Evolutionary conservation across 306 rosid species (phyloP).

Genomic region (Fagus crenata): DNA sequence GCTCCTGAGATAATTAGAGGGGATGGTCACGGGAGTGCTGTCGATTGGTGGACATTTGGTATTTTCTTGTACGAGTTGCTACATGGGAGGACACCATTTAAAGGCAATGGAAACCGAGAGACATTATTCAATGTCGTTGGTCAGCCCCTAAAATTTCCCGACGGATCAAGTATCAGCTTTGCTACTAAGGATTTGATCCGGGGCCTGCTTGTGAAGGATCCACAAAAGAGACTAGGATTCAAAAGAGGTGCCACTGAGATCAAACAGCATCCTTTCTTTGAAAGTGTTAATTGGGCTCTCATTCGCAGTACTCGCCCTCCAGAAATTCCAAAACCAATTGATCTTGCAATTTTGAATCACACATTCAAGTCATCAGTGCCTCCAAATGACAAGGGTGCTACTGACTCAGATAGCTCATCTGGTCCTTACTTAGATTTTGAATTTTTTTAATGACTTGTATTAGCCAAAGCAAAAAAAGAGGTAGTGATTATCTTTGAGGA

Average conservation of each 20-base stretch:
- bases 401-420: constrained; percentile 46
- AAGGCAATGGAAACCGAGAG: constrained; percentile 59
- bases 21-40: constrained; percentile 70
- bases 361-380: constrained; percentile 33
- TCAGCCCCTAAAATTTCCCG: constrained; percentile 48
- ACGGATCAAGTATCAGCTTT: constrained; percentile 42
- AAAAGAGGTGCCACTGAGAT: constrained; percentile 60
- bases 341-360: constrained; percentile 34
- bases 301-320: constrained; percentile 55
- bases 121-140: constrained; percentile 58
- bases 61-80: constrained; percentile 56
- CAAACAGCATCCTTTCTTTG: constrained; percentile 61
- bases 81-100: constrained; percentile 55
- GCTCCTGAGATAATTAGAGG: constrained; percentile 69
- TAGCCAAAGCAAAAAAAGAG: constrained; percentile 1
- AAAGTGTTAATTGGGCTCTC: constrained; percentile 61
- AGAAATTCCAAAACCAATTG: constrained; percentile 55
- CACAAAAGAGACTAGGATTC: constrained; percentile 54
- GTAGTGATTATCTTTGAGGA: constrained; percentile 16
- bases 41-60: constrained; percentile 73
- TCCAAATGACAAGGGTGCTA: constrained; percentile 33
- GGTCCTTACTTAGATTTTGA: constrained; percentile 64
- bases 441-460: constrained; percentile 43
- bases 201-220: constrained; percentile 54
- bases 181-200: constrained; percentile 58